These are phyloP conservation scores for Tolypocladium capitatum DNA, from an alignment of 2,329 filamentous ascomycete species.

Conservation along the genomic window DNA sequence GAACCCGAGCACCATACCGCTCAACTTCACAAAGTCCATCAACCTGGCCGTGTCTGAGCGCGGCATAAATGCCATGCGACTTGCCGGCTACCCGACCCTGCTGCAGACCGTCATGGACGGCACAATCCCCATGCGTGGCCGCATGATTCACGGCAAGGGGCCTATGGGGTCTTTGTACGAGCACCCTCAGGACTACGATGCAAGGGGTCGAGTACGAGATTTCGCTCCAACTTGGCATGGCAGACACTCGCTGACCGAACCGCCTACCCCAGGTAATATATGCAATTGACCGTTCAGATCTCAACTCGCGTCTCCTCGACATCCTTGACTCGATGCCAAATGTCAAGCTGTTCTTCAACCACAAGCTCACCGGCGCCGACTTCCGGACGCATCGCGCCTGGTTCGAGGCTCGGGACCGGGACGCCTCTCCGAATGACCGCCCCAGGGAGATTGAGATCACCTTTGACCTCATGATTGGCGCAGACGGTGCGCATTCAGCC, in stretches of 20 bases:
- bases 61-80: constrained; percentile 75
- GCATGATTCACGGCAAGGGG: constrained; percentile 79
- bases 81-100: constrained; percentile 53
- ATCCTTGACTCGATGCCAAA: constrained; percentile 74
- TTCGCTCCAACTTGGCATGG: neutral
- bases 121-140: constrained; percentile 86
- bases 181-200: constrained; percentile 81
- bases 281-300: constrained; percentile 68
- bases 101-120: constrained; percentile 60
- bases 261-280: constrained; percentile 51
- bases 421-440: constrained; percentile 25
- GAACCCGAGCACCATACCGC: constrained; percentile 64
- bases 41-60: constrained; percentile 90
- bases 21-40: constrained; percentile 98
- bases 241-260: neutral
- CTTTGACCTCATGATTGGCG: constrained; percentile 91
- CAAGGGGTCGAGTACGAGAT: constrained; percentile 60
- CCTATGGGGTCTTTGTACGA: constrained; percentile 56
- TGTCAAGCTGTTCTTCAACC: constrained; percentile 82
- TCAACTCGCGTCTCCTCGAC: constrained; percentile 77
- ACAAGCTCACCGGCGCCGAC: constrained; percentile 85
- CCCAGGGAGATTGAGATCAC: constrained; percentile 61
- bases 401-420: constrained; percentile 53
- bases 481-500: constrained; percentile 88
- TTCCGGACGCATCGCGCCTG: constrained; percentile 69